Evolutionary conservation across 768 basidiomycete genomes (phyloP).

Genomic region (Termitomyces sp.): DNA sequence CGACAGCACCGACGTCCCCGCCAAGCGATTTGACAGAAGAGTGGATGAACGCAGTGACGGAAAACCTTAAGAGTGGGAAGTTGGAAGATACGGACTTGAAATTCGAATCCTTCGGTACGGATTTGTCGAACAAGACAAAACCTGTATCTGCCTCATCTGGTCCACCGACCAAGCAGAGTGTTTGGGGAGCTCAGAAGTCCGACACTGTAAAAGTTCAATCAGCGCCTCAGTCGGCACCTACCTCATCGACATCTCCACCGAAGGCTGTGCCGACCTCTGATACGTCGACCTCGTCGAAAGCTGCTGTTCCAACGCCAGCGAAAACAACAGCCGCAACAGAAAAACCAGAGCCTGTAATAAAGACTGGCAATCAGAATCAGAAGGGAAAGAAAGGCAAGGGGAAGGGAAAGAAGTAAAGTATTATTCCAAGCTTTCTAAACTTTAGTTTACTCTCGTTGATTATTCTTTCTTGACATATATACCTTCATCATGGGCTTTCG

Average conservation of each 20-base stretch:
- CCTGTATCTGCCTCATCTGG: slow-evolving; percentile 1
- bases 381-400: slow-evolving; percentile 20
- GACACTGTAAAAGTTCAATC: slow-evolving; percentile 16
- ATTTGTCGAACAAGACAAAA: slow-evolving; percentile 2
- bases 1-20: slow-evolving; percentile 23
- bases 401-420: slow-evolving; percentile 12
- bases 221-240: slow-evolving; percentile 11
- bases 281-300: not conserved
- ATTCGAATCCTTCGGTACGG: slow-evolving; percentile 4
- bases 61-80: slow-evolving; percentile 18
- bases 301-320: not conserved
- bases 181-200: slow-evolving; percentile 6
- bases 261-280: slow-evolving; percentile 3
- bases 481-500: slow-evolving; percentile 7
- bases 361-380: slow-evolving; percentile 12
- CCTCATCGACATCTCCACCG: slow-evolving; percentile 4
- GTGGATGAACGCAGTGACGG: slow-evolving; percentile 20
- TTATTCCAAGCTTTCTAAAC: not conserved
- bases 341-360: slow-evolving; percentile 13
- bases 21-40: slow-evolving; percentile 22
- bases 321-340: slow-evolving; percentile 5
- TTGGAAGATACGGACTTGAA: slow-evolving; percentile 10
- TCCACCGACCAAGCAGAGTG: slow-evolving; percentile 2
- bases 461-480: slow-evolving; percentile 12
- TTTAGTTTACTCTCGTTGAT: slow-evolving; percentile 12